Percentiles rank a stretch among this genome's conserved stretches.
These are phyloP conservation scores for Suhomyces vadensis DNA, from an alignment of 805 yeast genomes.

Conservation along the genomic window DNA sequence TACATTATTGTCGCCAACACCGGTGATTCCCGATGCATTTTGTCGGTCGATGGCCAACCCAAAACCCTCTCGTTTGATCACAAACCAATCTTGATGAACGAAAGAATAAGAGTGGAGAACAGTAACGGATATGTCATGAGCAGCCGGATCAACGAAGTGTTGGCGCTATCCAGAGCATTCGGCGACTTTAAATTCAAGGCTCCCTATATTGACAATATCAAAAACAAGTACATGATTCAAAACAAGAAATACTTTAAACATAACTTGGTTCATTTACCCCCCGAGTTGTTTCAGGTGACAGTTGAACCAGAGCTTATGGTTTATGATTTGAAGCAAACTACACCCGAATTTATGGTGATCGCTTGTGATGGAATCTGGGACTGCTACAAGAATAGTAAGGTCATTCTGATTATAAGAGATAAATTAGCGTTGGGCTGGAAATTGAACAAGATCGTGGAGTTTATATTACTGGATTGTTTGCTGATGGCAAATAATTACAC, in stretches of 20 bases:
- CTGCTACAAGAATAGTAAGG: constrained; percentile 53
- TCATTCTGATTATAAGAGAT: constrained; percentile 56
- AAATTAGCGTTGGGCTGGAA: constrained; percentile 58
- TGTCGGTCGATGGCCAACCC: constrained; percentile 53
- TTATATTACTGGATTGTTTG: constrained; percentile 63
- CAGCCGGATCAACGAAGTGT: constrained; percentile 43
- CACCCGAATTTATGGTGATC: constrained; percentile 40
- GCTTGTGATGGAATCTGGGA: constrained; percentile 53
- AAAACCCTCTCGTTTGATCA: constrained; percentile 52
- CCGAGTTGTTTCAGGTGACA: constrained; percentile 44
- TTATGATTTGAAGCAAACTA: constrained; percentile 28
- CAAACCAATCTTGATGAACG: constrained; percentile 46
- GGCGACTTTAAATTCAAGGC: constrained; percentile 46
- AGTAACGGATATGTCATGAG: constrained; percentile 38
- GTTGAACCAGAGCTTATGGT: constrained; percentile 45
- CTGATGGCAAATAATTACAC: constrained; percentile 71
- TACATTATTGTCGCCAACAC: constrained; percentile 63
- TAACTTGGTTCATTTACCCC: constrained; percentile 38
- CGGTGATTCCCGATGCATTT: constrained; percentile 73
- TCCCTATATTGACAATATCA: constrained; percentile 32
- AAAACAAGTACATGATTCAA: constrained; percentile 32
- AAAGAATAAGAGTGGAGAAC: constrained; percentile 43
- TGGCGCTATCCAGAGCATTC: constrained; percentile 46
- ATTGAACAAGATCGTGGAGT: constrained; percentile 58
- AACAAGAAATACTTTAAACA: constrained; percentile 23